phyloP scores from a whole-genome alignment of 1,284 basidiomycete species.

The Ustilago bromivora region DNA sequence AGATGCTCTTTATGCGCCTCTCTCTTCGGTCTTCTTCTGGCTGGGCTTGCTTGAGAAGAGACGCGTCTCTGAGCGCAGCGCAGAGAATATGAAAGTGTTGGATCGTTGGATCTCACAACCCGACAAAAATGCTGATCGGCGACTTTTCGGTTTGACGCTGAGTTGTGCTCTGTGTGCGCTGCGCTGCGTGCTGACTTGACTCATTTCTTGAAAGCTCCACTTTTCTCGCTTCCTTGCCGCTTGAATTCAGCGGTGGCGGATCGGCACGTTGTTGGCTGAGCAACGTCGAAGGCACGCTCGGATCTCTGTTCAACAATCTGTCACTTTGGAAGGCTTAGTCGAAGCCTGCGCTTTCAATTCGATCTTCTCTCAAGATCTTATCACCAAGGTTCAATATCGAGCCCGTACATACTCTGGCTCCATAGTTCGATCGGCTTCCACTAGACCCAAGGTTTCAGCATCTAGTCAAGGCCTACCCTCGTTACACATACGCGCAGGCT shows the following conservation, averaged over 20 bases:
- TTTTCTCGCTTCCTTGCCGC: not conserved
- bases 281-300: not conserved
- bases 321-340: not conserved
- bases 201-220: slow-evolving; percentile 2
- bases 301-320: not conserved
- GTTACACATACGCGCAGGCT: not conserved
- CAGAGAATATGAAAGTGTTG: not conserved
- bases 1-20: slow-evolving; percentile 14
- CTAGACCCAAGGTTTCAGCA: slow-evolving; percentile 4
- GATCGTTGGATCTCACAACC: not conserved
- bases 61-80: slow-evolving; percentile 5
- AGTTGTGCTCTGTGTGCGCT: too few relatives aligned
- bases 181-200: slow-evolving; percentile 35
- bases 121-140: not conserved
- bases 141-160: slow-evolving; percentile 9
- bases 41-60: not conserved
- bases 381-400: not conserved
- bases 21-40: not conserved
- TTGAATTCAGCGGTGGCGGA: not conserved
- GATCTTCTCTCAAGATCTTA: not conserved
- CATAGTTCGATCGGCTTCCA: not conserved
- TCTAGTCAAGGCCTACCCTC: not conserved
- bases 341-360: not conserved
- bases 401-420: not conserved
- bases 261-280: slow-evolving; percentile 4